Evolutionary conservation across 306 rosid genomes (phyloP), one percentile per base, ranked within the genome.

Genomic region (Vicia sativa): DNA sequence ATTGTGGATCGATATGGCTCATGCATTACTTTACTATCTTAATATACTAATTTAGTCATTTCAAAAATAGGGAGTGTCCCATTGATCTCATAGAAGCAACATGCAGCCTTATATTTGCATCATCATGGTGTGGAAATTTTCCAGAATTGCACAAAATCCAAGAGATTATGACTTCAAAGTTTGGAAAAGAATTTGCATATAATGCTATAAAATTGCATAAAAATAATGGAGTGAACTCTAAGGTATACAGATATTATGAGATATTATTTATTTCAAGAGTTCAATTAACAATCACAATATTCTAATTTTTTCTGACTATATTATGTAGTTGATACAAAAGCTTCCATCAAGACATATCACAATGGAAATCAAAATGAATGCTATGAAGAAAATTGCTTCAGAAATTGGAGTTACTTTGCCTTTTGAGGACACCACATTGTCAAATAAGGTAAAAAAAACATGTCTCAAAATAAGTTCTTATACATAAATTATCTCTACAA

Each of bases 51-150:
- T 19, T 85, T 21, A 71, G 82, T 75, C 18, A 37, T 21, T 74
- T 44, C 11, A 55, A 55, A 9, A 2, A n/a, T 57, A 86, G 96
- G 37, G 91, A 83, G 19, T 89, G 90, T 62, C 87, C 84, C 31
- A 59, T 74, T 58, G 93, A 87, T 53, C 77, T 89, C 59, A 85
- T 74, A 70, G 96, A 85, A 79, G 85, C 81, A 59, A 39, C 70
- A 31, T 65, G 86, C 9, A 84, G 87, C 67, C 82, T 89, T 62
- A 65, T 87, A 8, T 87, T 79, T 78, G 89, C 91, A 76, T 84
- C 89, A 14, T 85, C 93, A 41, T 74, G 96, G 72, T 87, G 92
- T 70, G 96, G 93, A 62, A 89, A 85, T 25, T 80, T 89, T 64
- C 93, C 96, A 53, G 96, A 87, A 72, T 86, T 89, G 39, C 91